Base-by-base conservation (phyloP, 805 yeast genomes). In the Zygoascus ofunaensis region DNA sequence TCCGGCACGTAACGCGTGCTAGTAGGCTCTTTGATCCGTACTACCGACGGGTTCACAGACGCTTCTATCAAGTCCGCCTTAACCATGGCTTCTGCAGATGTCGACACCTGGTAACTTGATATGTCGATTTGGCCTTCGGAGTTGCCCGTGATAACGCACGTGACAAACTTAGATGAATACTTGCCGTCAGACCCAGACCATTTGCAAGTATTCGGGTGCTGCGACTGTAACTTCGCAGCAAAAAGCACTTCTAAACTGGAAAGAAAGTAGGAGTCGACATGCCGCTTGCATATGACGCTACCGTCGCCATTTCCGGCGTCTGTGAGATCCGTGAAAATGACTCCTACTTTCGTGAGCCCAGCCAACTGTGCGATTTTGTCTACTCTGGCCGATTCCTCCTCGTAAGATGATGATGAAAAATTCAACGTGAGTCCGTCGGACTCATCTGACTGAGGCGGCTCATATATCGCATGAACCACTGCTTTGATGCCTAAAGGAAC, bases 401-500 rank as follows among this genome's bases (percentile, higher is more conserved):
- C 79, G 68, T 69, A 64, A 60, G 68, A 64, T n/a, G n/a, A n/a
- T n/a, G n/a, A n/a, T 15, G 71, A 71, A 35, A 69, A 47, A 28
- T 65, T 74, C 74, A 87, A 61, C 0, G 86, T 74, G 18, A 92
- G 56, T 0, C 97, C 97, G 63, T 92, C 99, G 41, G 76, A 73
- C 54, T 83, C 94, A 52, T 82, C 89, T 2, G 72, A 66, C 62
- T 92, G 99, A 5, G 94, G 82, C 0, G 97, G 94, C 59, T 92
- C 99, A 63, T 83, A 86, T 20, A 92, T 87, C 2, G 94, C 90
- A 55, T 90, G 92, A 1, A 92, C 96, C 36, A 82, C 85, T 1
- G 95, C 97, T 61, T 89, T 90, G 45, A 87, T 80, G 1, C 98
- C 98, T 22, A 92, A 67, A 1, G 98, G 99, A 1, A 84, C 92